These are phyloP conservation scores for Rhizopus microsporus DNA, from an alignment of 371 early-diverging fungal species.

Conservation along the genomic window DNA sequence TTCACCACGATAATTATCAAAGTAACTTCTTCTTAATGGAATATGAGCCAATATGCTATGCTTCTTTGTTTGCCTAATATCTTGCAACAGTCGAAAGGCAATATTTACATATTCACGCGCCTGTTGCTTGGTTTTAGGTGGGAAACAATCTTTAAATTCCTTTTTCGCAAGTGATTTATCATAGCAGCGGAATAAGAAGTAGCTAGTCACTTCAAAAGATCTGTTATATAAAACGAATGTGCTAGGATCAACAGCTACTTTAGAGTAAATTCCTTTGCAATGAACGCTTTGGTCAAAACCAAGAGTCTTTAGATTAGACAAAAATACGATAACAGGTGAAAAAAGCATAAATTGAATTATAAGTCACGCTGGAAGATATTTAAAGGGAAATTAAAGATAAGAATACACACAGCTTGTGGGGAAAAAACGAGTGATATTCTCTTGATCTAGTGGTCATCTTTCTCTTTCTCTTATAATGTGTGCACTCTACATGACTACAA, in stretches of 20 bases:
- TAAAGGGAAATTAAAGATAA: background rate
- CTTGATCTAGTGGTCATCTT: too few species aligned
- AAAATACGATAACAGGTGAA: background rate
- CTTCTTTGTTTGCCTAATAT: slow-evolving; percentile 20
- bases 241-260: background rate
- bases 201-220: slow-evolving; percentile 36
- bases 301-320: slow-evolving; percentile 2
- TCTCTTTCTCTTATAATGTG: too few species aligned
- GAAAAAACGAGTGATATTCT: too few species aligned
- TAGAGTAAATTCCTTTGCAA: background rate
- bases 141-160: slow-evolving; percentile 40
- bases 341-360: slow-evolving; percentile 1
- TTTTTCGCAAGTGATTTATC: slow-evolving; percentile 21
- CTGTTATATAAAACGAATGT: slow-evolving; percentile 14
- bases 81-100: slow-evolving; percentile 40
- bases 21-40: slow-evolving; percentile 34
- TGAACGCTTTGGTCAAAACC: background rate
- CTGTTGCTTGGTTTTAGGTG: slow-evolving; percentile 32
- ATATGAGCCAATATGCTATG: slow-evolving; percentile 22
- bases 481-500: too few species aligned
- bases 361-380: background rate
- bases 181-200: slow-evolving; percentile 34
- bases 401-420: background rate
- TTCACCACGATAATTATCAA: slow-evolving; percentile 46
- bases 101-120: slow-evolving; percentile 36